Conservation (phyloP, 2,329 filamentous ascomycete species). For the Biscogniauxia marginata region DNA sequence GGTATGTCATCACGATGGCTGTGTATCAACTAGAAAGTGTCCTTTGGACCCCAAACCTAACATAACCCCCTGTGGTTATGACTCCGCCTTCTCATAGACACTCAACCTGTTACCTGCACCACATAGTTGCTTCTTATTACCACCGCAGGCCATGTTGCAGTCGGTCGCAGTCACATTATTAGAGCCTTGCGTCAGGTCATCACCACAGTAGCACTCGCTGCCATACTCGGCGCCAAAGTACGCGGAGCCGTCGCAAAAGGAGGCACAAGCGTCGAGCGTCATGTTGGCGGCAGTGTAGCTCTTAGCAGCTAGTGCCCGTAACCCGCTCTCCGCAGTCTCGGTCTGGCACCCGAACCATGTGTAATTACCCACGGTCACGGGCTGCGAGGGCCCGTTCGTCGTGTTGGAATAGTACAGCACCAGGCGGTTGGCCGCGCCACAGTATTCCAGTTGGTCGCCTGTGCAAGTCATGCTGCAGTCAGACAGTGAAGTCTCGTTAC, state of each 20-base stretch:
- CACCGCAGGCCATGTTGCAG: slow-evolving; percentile 27
- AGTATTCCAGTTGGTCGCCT: slow-evolving; percentile 27
- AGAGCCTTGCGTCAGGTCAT: slow-evolving; percentile 30
- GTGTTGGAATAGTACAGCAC: slow-evolving; percentile 23
- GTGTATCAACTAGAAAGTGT: background rate
- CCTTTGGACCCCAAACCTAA: background rate
- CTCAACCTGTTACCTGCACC: slow-evolving; percentile 33
- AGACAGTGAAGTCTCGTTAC: slow-evolving; percentile 7
- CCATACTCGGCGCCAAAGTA: slow-evolving; percentile 38
- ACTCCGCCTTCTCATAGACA: slow-evolving; percentile 24
- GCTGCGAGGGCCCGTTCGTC: slow-evolving; percentile 6
- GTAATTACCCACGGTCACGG: slow-evolving; percentile 20
- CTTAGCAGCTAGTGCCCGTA: slow-evolving; percentile 32
- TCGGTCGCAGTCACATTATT: slow-evolving; percentile 7
- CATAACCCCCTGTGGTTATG: no score
- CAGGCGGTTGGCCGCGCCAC: slow-evolving; percentile 27
- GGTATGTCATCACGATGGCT: no score
- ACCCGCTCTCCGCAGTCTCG: slow-evolving; percentile 29
- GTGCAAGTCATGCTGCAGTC: slow-evolving; percentile 32
- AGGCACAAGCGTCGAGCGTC: slow-evolving; percentile 35
- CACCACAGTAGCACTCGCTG: slow-evolving; percentile 38
- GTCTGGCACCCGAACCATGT: slow-evolving; percentile 37
- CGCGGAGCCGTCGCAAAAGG: slow-evolving; percentile 30
- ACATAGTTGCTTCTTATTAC: slow-evolving; percentile 28
- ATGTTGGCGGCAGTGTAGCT: slow-evolving; percentile 27